A percentile compares a stretch with the other conserved stretches of the same genome.
These are phyloP conservation scores for Eucalyptus dawsonii DNA, from an alignment of 345 rosid species.

Conservation along the genomic window DNA sequence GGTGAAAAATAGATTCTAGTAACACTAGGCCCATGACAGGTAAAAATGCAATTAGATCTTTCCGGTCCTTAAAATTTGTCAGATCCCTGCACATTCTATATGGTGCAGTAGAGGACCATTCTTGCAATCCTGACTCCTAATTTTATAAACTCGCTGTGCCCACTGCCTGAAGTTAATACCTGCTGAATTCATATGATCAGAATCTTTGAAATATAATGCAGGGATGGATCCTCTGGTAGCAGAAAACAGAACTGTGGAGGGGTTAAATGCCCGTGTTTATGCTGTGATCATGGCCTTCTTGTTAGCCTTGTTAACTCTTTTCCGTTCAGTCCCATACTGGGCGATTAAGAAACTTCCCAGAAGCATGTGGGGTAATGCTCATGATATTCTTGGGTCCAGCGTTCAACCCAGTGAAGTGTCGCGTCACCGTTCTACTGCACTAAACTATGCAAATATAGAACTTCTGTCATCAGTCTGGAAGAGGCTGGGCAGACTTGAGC, in stretches of 20 bases:
- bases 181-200: not conserved
- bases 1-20: not conserved
- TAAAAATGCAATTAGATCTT: not conserved
- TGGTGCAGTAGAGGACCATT: not conserved
- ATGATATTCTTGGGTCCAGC: slow-evolving; percentile 1
- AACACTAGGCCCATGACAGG: not conserved
- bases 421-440: slow-evolving; percentile 40
- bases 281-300: slow-evolving; percentile 30
- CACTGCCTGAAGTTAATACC: not conserved
- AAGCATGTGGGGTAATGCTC: not conserved
- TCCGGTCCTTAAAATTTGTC: not conserved
- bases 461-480: slow-evolving; percentile 36
- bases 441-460: slow-evolving; percentile 18
- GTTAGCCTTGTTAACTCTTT: slow-evolving; percentile 11
- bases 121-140: not conserved
- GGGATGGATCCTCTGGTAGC: slow-evolving; percentile 9
- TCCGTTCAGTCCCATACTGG: slow-evolving; percentile 15
- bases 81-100: not conserved
- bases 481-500: slow-evolving; percentile 65
- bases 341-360: slow-evolving; percentile 5
- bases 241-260: slow-evolving; percentile 6
- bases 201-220: slow-evolving; percentile 14
- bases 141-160: not conserved
- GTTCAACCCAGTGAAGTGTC: slow-evolving; percentile 18
- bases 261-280: slow-evolving; percentile 18